Evolutionary conservation across 495 filamentous ascomycete species (phyloP).

Genomic region (Penicillium steckii): DNA sequence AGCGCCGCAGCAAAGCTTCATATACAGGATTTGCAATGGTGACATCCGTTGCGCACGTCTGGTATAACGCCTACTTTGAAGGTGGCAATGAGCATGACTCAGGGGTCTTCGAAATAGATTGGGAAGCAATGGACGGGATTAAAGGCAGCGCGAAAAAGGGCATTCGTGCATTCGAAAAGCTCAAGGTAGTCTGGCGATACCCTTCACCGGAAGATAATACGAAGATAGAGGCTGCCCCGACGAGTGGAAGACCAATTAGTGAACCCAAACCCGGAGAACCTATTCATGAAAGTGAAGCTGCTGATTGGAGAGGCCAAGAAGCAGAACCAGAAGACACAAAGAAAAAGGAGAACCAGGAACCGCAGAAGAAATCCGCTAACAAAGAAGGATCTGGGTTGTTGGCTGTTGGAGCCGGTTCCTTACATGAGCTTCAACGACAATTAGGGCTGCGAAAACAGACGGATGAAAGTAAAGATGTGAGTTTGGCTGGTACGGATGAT

Average conservation of each 20-base stretch:
- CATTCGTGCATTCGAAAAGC: slow-evolving; percentile 71
- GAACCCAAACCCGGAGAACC: slow-evolving; percentile 61
- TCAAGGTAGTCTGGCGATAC: slow-evolving; percentile 84
- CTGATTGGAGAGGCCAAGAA: slow-evolving; percentile 64
- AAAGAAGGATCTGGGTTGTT: slow-evolving; percentile 5
- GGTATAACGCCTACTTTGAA: slow-evolving; percentile 96
- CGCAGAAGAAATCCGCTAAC: slow-evolving; percentile 5
- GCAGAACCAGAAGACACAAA: background rate
- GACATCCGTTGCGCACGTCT: slow-evolving; percentile 88
- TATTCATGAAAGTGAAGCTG: slow-evolving; percentile 63
- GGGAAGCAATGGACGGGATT: slow-evolving; percentile 69
- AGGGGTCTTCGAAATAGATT: slow-evolving; percentile 62
- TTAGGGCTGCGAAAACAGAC: slow-evolving; percentile 64
- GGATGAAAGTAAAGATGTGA: slow-evolving; percentile 60
- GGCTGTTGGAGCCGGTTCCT: slow-evolving; percentile 12
- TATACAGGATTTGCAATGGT: slow-evolving; percentile 81
- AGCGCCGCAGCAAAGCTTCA: slow-evolving; percentile 72
- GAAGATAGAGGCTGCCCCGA: slow-evolving; percentile 15
- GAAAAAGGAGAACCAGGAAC: slow-evolving; percentile 8
- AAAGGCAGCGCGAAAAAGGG: slow-evolving; percentile 83
- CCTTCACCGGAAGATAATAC: slow-evolving; percentile 24
- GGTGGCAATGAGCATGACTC: slow-evolving; percentile 63
- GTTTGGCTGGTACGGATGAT: slow-evolving; percentile 63
- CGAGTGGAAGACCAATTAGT: slow-evolving; percentile 45
- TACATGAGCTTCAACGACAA: slow-evolving; percentile 46